Evolutionary conservation across 2,329 filamentous ascomycete genomes (phyloP).

Genomic region (Arthroderma sp.): DNA sequence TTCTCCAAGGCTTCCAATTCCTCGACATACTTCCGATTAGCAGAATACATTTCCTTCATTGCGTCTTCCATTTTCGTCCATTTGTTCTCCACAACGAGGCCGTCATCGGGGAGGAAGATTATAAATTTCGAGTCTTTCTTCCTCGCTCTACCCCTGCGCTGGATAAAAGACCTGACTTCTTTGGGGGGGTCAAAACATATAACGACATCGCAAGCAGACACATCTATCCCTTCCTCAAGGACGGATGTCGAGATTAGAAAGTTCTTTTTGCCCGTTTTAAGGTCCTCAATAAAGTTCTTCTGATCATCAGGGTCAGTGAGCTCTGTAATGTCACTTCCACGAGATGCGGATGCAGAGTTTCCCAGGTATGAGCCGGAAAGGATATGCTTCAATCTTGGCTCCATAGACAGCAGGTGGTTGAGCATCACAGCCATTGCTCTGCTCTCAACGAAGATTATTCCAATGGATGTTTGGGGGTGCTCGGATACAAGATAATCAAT

Average conservation of each 20-base stretch:
- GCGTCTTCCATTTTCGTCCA: constrained; percentile 57
- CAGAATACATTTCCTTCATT: constrained; percentile 59
- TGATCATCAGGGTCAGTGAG: constrained; percentile 37
- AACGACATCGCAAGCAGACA: constrained; percentile 51
- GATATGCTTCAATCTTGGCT: constrained; percentile 32
- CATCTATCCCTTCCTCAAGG: constrained; percentile 48
- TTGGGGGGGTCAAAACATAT: constrained; percentile 50
- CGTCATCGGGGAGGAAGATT: constrained; percentile 30
- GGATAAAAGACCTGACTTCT: constrained; percentile 52
- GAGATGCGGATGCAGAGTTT: constrained; percentile 28
- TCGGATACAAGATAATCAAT: constrained; percentile 39
- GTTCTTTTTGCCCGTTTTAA: constrained; percentile 40
- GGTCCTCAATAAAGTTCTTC: constrained; percentile 39
- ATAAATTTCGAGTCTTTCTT: constrained; percentile 44
- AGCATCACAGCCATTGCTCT: constrained; percentile 49
- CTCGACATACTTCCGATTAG: constrained; percentile 44
- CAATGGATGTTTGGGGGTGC: constrained; percentile 34
- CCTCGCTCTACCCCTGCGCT: constrained; percentile 51
- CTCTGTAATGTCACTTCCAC: constrained; percentile 37
- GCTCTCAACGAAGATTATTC: constrained; percentile 57
- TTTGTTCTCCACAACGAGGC: constrained; percentile 25
- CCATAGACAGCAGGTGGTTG: constrained; percentile 41
- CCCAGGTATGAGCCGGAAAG: constrained; percentile 41
- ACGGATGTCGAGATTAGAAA: constrained; percentile 46
- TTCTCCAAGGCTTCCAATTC: constrained; percentile 39